phyloP scores from a whole-genome alignment of 805 yeast species.

The Ogataea wickerhamii region DNA sequence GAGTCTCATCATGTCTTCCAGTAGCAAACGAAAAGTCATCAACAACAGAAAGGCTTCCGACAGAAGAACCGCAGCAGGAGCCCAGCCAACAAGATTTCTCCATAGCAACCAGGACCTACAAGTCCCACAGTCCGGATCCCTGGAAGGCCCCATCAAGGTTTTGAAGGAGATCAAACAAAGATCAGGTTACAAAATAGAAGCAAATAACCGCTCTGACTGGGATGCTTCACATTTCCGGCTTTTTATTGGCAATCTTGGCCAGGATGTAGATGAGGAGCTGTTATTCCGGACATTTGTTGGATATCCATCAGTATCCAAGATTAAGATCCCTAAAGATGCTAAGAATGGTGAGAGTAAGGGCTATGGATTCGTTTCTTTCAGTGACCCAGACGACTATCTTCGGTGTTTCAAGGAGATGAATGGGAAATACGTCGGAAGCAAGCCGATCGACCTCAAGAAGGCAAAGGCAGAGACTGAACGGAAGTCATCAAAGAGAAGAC shows the following conservation, averaged over 20 bases:
- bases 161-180: constrained; percentile 15
- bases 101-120: constrained; percentile 29
- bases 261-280: constrained; percentile 58
- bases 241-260: constrained; percentile 72
- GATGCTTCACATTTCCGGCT: constrained; percentile 66
- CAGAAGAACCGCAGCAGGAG: constrained; percentile 51
- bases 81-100: constrained; percentile 44
- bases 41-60: constrained; percentile 43
- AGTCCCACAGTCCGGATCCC: constrained; percentile 12
- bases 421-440: constrained; percentile 70
- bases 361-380: constrained; percentile 71
- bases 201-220: constrained; percentile 59
- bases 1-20: too few relatives aligned
- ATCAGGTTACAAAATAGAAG: constrained; percentile 33
- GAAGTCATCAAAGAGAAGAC: too few relatives aligned
- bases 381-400: constrained; percentile 60
- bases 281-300: constrained; percentile 52
- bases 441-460: constrained; percentile 65
- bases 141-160: constrained; percentile 16
- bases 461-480: constrained; percentile 54
- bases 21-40: constrained; percentile 1
- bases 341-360: constrained; percentile 53
- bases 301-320: constrained; percentile 54
- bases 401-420: constrained; percentile 72
- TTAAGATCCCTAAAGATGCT: constrained; percentile 54